A percentile compares a stretch with the other conserved stretches of the same genome.
Evolutionary conservation across 176 grass and related monocot genomes (phyloP).

Genomic region (Oryza officinalis): DNA sequence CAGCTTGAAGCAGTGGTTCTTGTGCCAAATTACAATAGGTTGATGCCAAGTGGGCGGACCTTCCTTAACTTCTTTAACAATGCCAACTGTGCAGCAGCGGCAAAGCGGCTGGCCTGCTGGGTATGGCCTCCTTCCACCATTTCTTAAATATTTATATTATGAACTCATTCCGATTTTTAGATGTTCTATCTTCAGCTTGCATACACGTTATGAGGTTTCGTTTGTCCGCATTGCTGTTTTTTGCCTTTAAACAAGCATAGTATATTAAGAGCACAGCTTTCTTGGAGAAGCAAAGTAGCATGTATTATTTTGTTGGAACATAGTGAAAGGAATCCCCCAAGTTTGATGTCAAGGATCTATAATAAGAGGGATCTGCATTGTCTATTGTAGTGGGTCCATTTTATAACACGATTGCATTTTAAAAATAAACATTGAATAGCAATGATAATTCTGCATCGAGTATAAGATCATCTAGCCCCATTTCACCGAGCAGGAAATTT

Average conservation of each 20-base stretch:
- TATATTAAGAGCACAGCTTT: slow-evolving; percentile 7
- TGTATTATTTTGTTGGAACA: background rate
- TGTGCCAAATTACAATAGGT: slow-evolving; percentile 94
- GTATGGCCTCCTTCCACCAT: slow-evolving; percentile 47
- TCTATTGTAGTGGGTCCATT: background rate
- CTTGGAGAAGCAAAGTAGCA: background rate
- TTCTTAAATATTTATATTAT: background rate
- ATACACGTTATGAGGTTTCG: background rate
- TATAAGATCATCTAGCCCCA: background rate
- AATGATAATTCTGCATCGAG: background rate
- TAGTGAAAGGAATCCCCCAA: background rate
- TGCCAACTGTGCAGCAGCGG: slow-evolving; percentile 89
- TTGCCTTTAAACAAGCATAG: background rate
- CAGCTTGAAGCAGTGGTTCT: slow-evolving; percentile 95
- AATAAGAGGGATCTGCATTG: background rate
- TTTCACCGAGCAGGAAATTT: background rate
- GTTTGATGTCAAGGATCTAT: background rate
- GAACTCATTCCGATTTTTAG: background rate
- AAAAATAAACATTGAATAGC: background rate
- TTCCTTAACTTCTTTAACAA: slow-evolving; percentile 93
- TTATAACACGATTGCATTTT: background rate
- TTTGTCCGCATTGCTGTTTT: background rate
- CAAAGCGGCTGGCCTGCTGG: slow-evolving; percentile 96
- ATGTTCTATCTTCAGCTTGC: slow-evolving; percentile 7
- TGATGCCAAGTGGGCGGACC: slow-evolving; percentile 82